Percentiles rank a stretch among this genome's conserved stretches.
Evolutionary conservation across 108 stramenopile species (phyloP).

Genomic region (Nitzschia sp.): DNA sequence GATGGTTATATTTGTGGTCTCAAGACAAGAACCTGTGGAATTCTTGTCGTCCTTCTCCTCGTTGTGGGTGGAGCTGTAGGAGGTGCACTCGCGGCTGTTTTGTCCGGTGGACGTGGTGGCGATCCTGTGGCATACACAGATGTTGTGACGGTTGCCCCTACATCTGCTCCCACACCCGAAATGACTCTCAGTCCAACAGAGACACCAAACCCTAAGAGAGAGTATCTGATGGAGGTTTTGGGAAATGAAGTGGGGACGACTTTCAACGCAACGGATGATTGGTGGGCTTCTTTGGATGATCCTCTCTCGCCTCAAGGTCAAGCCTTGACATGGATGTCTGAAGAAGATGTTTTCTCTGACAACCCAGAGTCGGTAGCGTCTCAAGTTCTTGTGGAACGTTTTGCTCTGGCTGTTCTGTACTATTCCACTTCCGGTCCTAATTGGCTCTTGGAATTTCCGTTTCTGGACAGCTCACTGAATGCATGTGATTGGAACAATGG

Average conservation of each 20-base stretch:
- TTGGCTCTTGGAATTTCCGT: neutral
- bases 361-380: neutral
- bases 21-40: neutral
- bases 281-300: neutral
- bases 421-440: neutral
- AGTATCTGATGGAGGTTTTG: too few relatives aligned
- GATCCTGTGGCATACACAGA: neutral
- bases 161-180: too few relatives aligned
- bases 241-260: too few relatives aligned
- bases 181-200: too few relatives aligned
- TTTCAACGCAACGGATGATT: too few relatives aligned
- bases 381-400: neutral
- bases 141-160: too few relatives aligned
- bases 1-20: conserved; percentile 14
- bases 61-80: neutral
- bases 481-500: conserved; percentile 6
- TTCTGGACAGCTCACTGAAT: neutral
- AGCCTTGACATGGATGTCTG: conserved; percentile 5
- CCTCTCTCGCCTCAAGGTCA: neutral
- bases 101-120: neutral
- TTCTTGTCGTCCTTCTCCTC: neutral
- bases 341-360: neutral
- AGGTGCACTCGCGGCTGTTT: neutral
- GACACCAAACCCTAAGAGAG: too few relatives aligned
- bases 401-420: neutral